Conservation (phyloP, 306 rosid species). For the Delonix regia region DNA sequence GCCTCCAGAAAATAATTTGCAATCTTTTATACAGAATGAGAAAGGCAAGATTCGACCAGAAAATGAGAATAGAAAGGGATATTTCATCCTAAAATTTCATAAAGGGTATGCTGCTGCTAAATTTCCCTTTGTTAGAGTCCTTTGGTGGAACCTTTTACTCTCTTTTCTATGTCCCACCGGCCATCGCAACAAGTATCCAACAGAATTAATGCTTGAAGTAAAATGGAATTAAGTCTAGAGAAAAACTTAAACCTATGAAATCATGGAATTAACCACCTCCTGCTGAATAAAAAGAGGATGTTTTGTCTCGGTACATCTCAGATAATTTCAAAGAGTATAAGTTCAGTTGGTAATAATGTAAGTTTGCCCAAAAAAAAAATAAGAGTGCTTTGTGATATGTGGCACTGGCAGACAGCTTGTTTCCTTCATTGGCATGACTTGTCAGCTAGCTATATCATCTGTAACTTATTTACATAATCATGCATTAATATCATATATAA, state of each 20-base stretch:
- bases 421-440: neutral
- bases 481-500: neutral
- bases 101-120: neutral
- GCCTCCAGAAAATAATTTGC: no score
- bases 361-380: neutral
- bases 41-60: neutral
- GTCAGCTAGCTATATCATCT: constrained; percentile 12
- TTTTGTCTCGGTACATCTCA: neutral
- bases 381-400: constrained; percentile 7
- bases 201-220: neutral
- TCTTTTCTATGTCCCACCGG: neutral
- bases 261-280: neutral
- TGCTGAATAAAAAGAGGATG: neutral
- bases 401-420: neutral
- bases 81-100: neutral
- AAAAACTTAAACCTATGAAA: neutral
- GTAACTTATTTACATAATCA: constrained; percentile 26
- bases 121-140: constrained; percentile 2
- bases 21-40: no score
- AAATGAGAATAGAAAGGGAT: neutral
- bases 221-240: neutral
- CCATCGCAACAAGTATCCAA: neutral
- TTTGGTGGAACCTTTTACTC: neutral
- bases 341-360: neutral
- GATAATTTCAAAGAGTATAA: neutral